Base-by-base conservation (phyloP, 352 stramenopile species). In the Pythium grandisporangium region DNA sequence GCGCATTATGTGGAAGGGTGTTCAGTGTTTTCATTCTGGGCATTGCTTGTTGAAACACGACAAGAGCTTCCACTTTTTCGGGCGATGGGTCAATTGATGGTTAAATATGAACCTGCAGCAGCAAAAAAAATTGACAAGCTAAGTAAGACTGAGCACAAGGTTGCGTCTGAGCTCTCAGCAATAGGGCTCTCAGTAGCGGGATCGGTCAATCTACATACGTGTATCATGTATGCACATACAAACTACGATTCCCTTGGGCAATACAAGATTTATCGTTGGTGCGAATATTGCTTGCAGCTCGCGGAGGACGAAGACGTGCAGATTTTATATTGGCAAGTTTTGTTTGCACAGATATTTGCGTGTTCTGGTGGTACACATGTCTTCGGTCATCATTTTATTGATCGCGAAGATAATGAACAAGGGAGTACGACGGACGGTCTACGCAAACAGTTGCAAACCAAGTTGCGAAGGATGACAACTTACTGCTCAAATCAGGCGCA, bases 61-160 rank as follows among this genome's bases (percentile, higher is more conserved):
- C 81, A 86, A 51, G 78, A 91, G 48, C 58, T 78, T 5, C 64
- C 68, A 4, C 43, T 91, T 32, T 89, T 87, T 41, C 42, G 71
- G 3, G 60, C 60, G 2, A 70, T 88, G 61, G 78, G 78, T 2
- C 54, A 70, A 20, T 26, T 91, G 0, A 68, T 91, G 59, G 62
- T 87, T 6, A 83, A 84, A 35, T 86, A 68, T 39, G 75, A 87
- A 24, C 75, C 78, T 0, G 81, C 78, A 32, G 70, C 78, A 8
- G 87, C 82, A 60, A 81, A 77, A 25, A 88, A 86, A 39, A 33
- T 91, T 23, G 72, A 86, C 35, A 91, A 88, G 41, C 74, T 86
- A 53, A 80, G 71, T 45, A 80, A 70, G 38, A 66, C 60, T 0
- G 60, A 85, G 20, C 65, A 75, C 3, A 83, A 69, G 42, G 34